Base-by-base conservation (phyloP, 2,329 filamentous ascomycete genomes). In the Moelleriella libera region DNA sequence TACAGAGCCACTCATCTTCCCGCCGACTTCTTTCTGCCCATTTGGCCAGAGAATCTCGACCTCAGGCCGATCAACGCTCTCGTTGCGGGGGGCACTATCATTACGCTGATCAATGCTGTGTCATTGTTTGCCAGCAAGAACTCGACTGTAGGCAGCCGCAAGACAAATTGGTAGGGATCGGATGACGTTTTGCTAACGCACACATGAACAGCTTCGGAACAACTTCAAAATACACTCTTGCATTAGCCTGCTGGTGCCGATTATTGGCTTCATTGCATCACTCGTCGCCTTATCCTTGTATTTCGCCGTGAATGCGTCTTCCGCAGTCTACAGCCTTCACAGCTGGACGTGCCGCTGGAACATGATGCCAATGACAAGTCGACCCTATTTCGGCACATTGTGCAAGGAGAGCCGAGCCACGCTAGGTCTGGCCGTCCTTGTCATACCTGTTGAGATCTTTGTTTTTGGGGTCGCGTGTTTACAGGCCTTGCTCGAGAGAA, bases 341-440 rank as follows among this genome's bases (percentile, higher is more conserved):
- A 78, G 74, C 60, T 82, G 78, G 78, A 74, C 70, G 41, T 82
- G 78, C 60, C 75, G 75, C 52, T 82, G 78, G 78, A 61, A 63
- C 7, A 55, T 65, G 28, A 63, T 80, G n/a, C 59, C 62, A 50
- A 79, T 81, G 74, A 54, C 56, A 12, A 57, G 63, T 37, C 61
- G 69, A 51, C 77, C 79, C 31, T 66, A 76, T 55, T 82, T 78
- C 56, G 69, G 67, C 12, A 70, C 69, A 0, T 61, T 82, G 45
- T 82, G 78, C 61, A 67, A 62, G 50, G 70, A 81, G 62, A 77
- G 69, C 61, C 68, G 69, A 55, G 72, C 70, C 5, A 72, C 68
- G 2, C 59, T 80, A 30, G 74, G 73, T 53, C 63, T 82, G 43
- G 68, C 71, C 29, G 66, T 79, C 48, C 59, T 79, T 52, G 65